Percentiles rank a stretch among this genome's conserved stretches.
Evolutionary conservation across 495 filamentous ascomycete species (phyloP).

Genomic region (Pseudevernia furfuracea): DNA sequence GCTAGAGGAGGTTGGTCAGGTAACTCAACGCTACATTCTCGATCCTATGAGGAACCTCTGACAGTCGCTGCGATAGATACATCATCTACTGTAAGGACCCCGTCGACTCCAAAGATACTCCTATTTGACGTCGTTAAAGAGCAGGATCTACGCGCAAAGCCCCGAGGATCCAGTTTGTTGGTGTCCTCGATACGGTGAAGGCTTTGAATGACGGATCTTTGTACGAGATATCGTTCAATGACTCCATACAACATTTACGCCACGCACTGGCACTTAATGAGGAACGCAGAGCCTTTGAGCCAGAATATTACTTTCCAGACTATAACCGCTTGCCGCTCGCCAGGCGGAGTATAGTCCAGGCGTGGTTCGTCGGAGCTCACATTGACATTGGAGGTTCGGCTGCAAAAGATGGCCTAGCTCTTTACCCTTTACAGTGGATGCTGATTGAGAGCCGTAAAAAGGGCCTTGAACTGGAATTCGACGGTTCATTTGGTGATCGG

Average conservation of each 20-base stretch:
- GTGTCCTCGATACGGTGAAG: conserved; percentile 55
- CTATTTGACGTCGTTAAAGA: not conserved
- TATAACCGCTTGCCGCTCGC: conserved; percentile 7
- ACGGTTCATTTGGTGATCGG: conserved; percentile 6
- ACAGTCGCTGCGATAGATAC: not conserved
- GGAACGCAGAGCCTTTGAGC: conserved; percentile 41
- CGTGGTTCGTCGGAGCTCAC: conserved; percentile 49
- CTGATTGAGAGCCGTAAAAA: conserved; percentile 27
- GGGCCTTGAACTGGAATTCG: conserved; percentile 23
- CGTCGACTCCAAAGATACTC: not conserved
- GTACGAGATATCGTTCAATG: conserved; percentile 21
- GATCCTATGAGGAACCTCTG: not conserved
- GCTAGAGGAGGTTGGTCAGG: not conserved
- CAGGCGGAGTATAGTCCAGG: conserved; percentile 32
- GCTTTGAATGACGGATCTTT: conserved; percentile 16
- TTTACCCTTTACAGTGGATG: conserved; percentile 36
- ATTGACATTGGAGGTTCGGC: conserved; percentile 39
- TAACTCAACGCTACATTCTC: not conserved
- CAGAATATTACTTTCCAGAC: conserved; percentile 32
- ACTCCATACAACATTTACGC: conserved; percentile 40
- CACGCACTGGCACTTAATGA: conserved; percentile 54
- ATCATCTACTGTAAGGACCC: not conserved
- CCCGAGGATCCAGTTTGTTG: conserved; percentile 41
- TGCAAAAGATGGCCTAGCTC: conserved; percentile 30
- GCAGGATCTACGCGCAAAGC: conserved; percentile 10